These are phyloP conservation scores for Zasmidium citrigriseum DNA, from an alignment of 2,329 filamentous ascomycete species.

Conservation along the genomic window DNA sequence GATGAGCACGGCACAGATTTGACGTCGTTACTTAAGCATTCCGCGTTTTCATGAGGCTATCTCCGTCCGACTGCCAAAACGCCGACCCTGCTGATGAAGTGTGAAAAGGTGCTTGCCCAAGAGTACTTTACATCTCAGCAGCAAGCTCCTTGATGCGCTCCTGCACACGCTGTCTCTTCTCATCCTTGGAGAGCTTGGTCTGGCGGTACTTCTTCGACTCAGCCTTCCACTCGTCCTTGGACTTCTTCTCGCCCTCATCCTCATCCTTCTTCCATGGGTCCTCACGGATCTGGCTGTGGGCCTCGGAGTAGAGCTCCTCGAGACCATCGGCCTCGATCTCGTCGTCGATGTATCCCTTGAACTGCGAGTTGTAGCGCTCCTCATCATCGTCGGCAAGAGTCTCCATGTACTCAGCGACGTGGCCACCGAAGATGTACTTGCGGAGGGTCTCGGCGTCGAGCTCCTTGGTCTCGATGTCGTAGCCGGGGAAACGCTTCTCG, in stretches of 20 bases:
- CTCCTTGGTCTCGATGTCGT: constrained; percentile 96
- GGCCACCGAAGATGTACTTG: constrained; percentile 98
- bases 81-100: constrained; percentile 3
- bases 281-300: constrained; percentile 94
- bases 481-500: constrained; percentile 99
- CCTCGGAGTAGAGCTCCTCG: constrained; percentile 94
- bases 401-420: constrained; percentile 99
- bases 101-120: background rate
- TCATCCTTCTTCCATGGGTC: constrained; percentile 95
- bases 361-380: constrained; percentile 99
- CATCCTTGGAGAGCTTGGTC: constrained; percentile 75
- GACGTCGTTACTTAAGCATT: background rate
- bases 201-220: constrained; percentile 89
- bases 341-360: constrained; percentile 96
- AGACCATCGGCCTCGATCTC: constrained; percentile 94
- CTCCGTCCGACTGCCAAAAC: constrained; percentile 5
- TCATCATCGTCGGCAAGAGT: constrained; percentile 98
- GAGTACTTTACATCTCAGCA: constrained; percentile 33
- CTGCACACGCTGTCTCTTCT: constrained; percentile 83
- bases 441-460: constrained; percentile 94
- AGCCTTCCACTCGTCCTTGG: constrained; percentile 73
- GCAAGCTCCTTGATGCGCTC: constrained; percentile 85
- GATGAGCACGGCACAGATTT: background rate
- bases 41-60: constrained; percentile 6
- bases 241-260: constrained; percentile 79